These are phyloP conservation scores for Fusarium dlaminii DNA, from an alignment of 2,329 filamentous ascomycete species.

Conservation along the genomic window DNA sequence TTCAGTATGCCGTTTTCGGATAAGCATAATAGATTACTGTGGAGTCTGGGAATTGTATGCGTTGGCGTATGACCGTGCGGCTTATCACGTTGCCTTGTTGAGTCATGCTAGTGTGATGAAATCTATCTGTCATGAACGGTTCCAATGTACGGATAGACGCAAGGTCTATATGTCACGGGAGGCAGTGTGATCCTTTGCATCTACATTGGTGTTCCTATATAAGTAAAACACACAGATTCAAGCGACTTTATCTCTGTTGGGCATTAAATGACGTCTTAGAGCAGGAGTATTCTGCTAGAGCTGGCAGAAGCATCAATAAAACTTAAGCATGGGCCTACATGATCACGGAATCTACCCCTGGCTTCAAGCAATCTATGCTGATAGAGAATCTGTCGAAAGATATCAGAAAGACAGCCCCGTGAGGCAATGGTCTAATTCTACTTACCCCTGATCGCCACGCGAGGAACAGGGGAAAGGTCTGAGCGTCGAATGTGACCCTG, in stretches of 20 bases:
- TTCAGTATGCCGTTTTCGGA: background rate
- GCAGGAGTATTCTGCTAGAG: background rate
- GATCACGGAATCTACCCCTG: background rate
- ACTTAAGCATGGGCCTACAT: too few species aligned
- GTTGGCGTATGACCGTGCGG: background rate
- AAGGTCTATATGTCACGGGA: background rate
- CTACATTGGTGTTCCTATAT: too few species aligned
- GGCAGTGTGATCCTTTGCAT: background rate
- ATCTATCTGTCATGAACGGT: background rate
- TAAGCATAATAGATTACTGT: background rate
- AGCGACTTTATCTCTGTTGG: background rate
- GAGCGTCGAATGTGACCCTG: background rate
- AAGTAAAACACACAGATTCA: too few species aligned
- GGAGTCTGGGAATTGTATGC: background rate
- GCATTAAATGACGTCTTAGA: background rate
- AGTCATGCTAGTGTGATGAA: background rate
- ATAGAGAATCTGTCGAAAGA: background rate
- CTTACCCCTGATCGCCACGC: background rate
- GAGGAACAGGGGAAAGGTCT: background rate
- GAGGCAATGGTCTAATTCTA: background rate
- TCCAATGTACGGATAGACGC: background rate
- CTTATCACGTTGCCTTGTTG: background rate
- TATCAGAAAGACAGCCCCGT: background rate
- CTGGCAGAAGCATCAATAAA: background rate
- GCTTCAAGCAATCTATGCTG: background rate